Percentiles rank a stretch among this genome's conserved stretches.
These are phyloP conservation scores for Solanum gracilifrons DNA, from an alignment of 257 asterid species.

Conservation along the genomic window DNA sequence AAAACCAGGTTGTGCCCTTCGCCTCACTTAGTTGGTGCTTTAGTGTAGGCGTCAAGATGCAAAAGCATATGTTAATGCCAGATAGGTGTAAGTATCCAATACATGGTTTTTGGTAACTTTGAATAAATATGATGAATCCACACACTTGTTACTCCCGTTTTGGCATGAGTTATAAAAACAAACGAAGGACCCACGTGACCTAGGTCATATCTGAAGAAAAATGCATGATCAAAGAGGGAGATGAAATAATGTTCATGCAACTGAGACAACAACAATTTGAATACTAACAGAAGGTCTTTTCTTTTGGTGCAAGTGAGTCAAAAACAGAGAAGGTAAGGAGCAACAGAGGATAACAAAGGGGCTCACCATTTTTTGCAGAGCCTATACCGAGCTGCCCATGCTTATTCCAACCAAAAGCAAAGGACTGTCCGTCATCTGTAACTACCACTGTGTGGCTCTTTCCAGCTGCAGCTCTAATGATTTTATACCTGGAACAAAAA, in stretches of 20 bases:
- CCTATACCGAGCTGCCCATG: conserved; percentile 94
- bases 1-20: background rate
- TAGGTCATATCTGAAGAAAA: background rate
- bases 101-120: background rate
- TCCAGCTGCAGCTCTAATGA: conserved; percentile 72
- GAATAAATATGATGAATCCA: background rate
- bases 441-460: conserved; percentile 82
- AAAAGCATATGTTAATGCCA: background rate
- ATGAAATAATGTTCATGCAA: background rate
- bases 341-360: background rate
- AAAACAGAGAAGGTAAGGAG: background rate
- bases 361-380: conserved; percentile 65
- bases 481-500: conserved; percentile 44
- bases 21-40: background rate
- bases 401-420: conserved; percentile 95
- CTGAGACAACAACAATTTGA: background rate
- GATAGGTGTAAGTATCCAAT: background rate
- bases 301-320: background rate
- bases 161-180: background rate
- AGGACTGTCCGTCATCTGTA: conserved; percentile 62
- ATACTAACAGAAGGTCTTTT: background rate
- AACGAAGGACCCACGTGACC: background rate
- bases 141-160: background rate
- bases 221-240: background rate
- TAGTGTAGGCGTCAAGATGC: background rate